phyloP scores from a whole-genome alignment of 1,284 basidiomycete genomes.

The Vanrija pseudolonga region DNA sequence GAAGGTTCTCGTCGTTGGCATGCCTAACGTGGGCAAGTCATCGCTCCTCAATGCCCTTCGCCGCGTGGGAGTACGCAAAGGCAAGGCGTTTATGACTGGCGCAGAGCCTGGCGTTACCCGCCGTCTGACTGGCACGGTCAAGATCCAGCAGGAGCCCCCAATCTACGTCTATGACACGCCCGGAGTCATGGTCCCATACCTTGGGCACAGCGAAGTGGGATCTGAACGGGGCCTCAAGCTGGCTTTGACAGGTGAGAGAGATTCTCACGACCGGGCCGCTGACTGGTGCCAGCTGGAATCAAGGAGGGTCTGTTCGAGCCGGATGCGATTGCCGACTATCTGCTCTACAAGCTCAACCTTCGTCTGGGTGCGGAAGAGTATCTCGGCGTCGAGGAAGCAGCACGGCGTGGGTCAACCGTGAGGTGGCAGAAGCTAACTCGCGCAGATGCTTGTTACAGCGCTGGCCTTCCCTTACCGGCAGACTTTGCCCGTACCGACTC shows the following conservation, averaged over 20 bases:
- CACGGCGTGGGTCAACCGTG: conserved; percentile 52
- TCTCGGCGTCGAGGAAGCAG: conserved; percentile 9
- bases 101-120: conserved; percentile 84
- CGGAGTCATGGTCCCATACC: conserved; percentile 93
- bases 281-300: conserved; percentile 68
- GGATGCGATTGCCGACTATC: conserved; percentile 77
- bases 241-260: conserved; percentile 74
- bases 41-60: conserved; percentile 89
- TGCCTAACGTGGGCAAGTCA: conserved; percentile 99
- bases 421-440: neutral
- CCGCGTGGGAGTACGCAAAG: conserved; percentile 77
- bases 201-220: conserved; percentile 77
- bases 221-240: conserved; percentile 90
- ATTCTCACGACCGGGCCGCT: no score
- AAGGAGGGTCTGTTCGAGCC: conserved; percentile 88
- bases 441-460: conserved; percentile 55
- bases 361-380: conserved; percentile 48
- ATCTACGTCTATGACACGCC: conserved; percentile 96
- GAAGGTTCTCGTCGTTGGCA: conserved; percentile 87
- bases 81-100: conserved; percentile 83
- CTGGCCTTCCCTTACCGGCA: conserved; percentile 55
- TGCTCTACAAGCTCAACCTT: conserved; percentile 81
- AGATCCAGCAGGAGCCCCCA: conserved; percentile 69
- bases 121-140: conserved; percentile 74
- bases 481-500: conserved; percentile 56